These are phyloP conservation scores for Paramecium sonneborni DNA, from an alignment of 73 alveolate genomes.

Conservation along the genomic window DNA sequence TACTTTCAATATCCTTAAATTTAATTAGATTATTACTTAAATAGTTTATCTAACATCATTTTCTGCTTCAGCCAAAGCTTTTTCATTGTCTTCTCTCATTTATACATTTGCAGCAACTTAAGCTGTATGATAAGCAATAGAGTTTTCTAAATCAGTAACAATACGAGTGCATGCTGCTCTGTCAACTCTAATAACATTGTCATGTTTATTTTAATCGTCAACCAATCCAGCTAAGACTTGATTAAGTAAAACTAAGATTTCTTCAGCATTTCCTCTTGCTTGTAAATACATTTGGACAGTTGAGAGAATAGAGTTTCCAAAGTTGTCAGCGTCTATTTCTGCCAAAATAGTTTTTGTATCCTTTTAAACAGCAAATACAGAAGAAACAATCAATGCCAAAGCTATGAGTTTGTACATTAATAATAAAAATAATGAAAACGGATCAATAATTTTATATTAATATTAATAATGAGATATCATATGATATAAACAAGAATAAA, in stretches of 20 bases:
- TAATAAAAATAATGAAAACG: background rate
- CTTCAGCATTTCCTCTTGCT: constrained; percentile 50
- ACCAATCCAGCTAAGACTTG: constrained; percentile 49
- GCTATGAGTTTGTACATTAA: background rate
- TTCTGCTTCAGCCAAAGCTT: constrained; percentile 42
- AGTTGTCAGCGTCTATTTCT: constrained; percentile 30
- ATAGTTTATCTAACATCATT: constrained; percentile 18
- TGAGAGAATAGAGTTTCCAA: constrained; percentile 43
- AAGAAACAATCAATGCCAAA: background rate
- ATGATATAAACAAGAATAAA: background rate
- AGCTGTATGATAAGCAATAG: constrained; percentile 41
- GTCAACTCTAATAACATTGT: constrained; percentile 28
- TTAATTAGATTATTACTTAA: background rate
- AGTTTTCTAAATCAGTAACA: constrained; percentile 24
- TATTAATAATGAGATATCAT: background rate
- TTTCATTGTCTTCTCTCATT: constrained; percentile 24
- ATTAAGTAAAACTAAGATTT: constrained; percentile 21
- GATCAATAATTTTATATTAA: background rate
- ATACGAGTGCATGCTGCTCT: constrained; percentile 49
- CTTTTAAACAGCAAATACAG: constrained; percentile 6
- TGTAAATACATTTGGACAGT: constrained; percentile 37
- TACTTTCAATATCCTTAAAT: constrained; percentile 25
- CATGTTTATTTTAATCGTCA: constrained; percentile 50
- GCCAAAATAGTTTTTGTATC: constrained; percentile 39
- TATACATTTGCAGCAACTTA: constrained; percentile 30